Base-by-base conservation (phyloP, 495 filamentous ascomycete genomes). In the Bacidia rubella region DNA sequence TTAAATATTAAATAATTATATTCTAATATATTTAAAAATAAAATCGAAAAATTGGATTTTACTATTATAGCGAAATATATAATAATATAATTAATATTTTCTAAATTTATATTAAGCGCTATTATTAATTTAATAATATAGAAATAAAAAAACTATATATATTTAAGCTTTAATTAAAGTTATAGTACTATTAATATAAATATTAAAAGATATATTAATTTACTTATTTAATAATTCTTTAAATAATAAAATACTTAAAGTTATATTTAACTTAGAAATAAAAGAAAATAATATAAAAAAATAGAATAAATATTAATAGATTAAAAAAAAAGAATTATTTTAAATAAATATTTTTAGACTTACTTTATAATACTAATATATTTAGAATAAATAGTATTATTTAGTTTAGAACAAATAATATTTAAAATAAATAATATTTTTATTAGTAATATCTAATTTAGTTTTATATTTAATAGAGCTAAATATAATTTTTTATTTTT, bases 211-310 rank as follows among this genome's bases (percentile, higher is more conserved):
- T 44, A 44, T 9, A 44, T 44, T 9, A n/a, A 26, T 10, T 48
- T 48, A 5, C 11, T 22, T 48, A 48, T 44, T 20, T 44, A 44
- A 17, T 25, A 50, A 39, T 3, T 29, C 1, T 39, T 50, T 5
- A 50, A n/a, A 50, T 50, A 50, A 50, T 50, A 50, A 5, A 32
- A 25, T 39, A 39, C 27, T 39, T 39, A 50, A 2, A 50, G 29
- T 19, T 17, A 17, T 1, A 15, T n/a, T 39, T 50, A 50, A 15
- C 27, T 35, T 29, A 50, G 25, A 12, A 19, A 12, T 32, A 50
- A 50, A 32, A 20, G 26, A 1, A 50, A 50, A 39, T 38, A 17
- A 32, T 20, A 20, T 35, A 50, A 39, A 25, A 25, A n/a, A 32
- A 12, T 35, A 35, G 11, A 17, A 39, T 50, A 50, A 12, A 50